Percentiles rank a stretch among this genome's conserved stretches.
Evolutionary conservation across 805 yeast species (phyloP).

Genomic region (Wickerhamomyces rabaulensis): DNA sequence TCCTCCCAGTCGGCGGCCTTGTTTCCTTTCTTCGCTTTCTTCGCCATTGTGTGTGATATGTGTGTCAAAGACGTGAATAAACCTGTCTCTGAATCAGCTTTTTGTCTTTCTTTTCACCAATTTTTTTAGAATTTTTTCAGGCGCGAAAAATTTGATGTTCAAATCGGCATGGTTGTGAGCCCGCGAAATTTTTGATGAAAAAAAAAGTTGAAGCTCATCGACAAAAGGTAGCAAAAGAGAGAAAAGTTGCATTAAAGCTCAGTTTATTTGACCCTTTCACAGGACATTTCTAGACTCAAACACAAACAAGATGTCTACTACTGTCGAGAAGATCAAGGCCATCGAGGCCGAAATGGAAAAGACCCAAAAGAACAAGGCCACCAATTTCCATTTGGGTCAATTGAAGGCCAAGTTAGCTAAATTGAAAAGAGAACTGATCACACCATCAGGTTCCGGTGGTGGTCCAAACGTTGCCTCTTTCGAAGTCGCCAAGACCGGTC

Average conservation of each 20-base stretch:
- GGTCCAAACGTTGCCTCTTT: constrained; percentile 94
- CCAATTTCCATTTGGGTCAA: constrained; percentile 96
- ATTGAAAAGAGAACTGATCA: constrained; percentile 83
- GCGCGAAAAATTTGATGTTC: constrained; percentile 1
- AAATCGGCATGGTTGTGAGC: background rate
- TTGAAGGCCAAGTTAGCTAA: constrained; percentile 95
- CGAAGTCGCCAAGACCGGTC: constrained; percentile 99
- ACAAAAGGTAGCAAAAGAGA: background rate
- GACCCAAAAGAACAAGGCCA: constrained; percentile 97
- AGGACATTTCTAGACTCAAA: background rate
- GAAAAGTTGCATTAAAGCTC: background rate
- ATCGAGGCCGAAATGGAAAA: constrained; percentile 83
- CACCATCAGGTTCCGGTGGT: constrained; percentile 70
- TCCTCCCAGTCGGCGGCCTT: constrained; percentile 82
- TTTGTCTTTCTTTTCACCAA: background rate
- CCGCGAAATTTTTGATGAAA: background rate
- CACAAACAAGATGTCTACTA: constrained; percentile 16
- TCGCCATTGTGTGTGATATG: constrained; percentile 22
- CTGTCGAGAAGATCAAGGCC: constrained; percentile 23
- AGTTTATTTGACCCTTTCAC: background rate
- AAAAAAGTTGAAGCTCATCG: background rate
- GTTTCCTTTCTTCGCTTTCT: constrained; percentile 56
- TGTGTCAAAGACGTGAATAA: background rate
- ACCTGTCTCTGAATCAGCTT: background rate
- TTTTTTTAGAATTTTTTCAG: constrained; percentile 7